Base-by-base conservation (phyloP, 1,284 basidiomycete species). In the Pyrrhoderma lamaoense region DNA sequence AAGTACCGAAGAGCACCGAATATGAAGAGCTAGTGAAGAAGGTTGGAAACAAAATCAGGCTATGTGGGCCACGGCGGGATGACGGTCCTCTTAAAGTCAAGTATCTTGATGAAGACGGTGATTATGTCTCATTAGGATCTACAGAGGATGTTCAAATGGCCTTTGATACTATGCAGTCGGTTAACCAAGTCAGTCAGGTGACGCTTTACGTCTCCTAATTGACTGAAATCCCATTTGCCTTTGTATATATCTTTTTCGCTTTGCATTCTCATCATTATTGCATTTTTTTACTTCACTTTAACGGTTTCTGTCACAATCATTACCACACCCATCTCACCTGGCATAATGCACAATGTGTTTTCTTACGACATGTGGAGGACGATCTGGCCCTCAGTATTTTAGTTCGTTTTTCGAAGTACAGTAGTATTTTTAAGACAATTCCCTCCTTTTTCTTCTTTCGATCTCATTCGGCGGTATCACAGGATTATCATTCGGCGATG, bases 91-190 rank as follows among this genome's bases (percentile, higher is more conserved):
- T 94, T 59, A 81, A 89, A 47, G 82, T 94, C 58, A 91, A 89
- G 66, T 94, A 93, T 67, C 82, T 76, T 65, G 91, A 94, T 67
- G 91, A 93, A 64, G 90, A 93, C 60, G 89, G 89, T n/a, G 91
- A 93, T 64, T 73, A 89, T 74, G 80, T 94, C 45, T 84, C 82
- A 36, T 75, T 93, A 56, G 85, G 84, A 25, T 90, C 87, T 46
- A 91, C 89, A 45, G 91, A 93, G 64, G 91, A 93, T 64, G 85
- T 93, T 18, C 85, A 88, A 57, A 90, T 93, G 80, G 89, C 91
- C 43, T 91, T 93, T 58, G 89, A 92, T 66, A 76, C 80, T 54
- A 80, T 78, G 66, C 73, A 77, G 57, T 80, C 82, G 18, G 83
- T 82, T 23, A 81, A 79, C 56, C 83, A 86, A 67, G 83, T 82